phyloP scores from a whole-genome alignment of 2,329 filamentous ascomycete genomes.

The Penicillium sp. region DNA sequence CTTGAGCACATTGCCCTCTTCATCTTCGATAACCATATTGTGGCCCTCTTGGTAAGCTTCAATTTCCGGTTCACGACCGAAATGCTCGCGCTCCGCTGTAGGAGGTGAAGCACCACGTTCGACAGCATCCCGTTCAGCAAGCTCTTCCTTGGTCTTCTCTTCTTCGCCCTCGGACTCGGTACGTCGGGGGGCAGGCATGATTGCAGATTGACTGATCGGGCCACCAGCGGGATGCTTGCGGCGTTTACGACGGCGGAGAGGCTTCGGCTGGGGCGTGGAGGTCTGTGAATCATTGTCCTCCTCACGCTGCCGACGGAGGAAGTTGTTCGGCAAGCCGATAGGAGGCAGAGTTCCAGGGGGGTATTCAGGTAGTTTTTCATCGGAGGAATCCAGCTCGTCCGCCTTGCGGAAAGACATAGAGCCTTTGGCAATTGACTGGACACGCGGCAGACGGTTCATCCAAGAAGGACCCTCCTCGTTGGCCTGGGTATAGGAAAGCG shows the following conservation, averaged over 20 bases:
- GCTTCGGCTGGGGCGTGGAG: constrained; percentile 60
- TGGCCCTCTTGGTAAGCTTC: constrained; percentile 82
- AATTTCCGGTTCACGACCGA: constrained; percentile 48
- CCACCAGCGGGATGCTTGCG: constrained; percentile 80
- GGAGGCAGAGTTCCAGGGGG: constrained; percentile 75
- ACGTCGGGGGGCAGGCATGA: constrained; percentile 64
- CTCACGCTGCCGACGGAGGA: constrained; percentile 76
- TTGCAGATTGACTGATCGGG: constrained; percentile 87
- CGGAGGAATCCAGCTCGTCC: constrained; percentile 66
- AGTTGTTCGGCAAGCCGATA: constrained; percentile 72
- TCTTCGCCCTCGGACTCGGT: constrained; percentile 36
- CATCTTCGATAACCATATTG: constrained; percentile 79
- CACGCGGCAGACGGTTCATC: constrained; percentile 89
- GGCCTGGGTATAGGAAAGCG: constrained; percentile 92
- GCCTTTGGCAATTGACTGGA: constrained; percentile 81
- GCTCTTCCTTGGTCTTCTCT: constrained; percentile 21
- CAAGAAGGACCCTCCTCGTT: constrained; percentile 87
- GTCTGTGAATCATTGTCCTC: constrained; percentile 67
- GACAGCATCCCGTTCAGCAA: constrained; percentile 32
- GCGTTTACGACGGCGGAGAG: constrained; percentile 56
- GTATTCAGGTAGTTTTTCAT: constrained; percentile 61
- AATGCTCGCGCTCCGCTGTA: constrained; percentile 34
- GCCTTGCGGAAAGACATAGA: constrained; percentile 73
- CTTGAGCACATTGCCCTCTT: constrained; percentile 82
- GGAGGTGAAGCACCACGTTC: constrained; percentile 47